Base-by-base conservation (phyloP, 2,329 filamentous ascomycete species). In the Gremmenia infestans region DNA sequence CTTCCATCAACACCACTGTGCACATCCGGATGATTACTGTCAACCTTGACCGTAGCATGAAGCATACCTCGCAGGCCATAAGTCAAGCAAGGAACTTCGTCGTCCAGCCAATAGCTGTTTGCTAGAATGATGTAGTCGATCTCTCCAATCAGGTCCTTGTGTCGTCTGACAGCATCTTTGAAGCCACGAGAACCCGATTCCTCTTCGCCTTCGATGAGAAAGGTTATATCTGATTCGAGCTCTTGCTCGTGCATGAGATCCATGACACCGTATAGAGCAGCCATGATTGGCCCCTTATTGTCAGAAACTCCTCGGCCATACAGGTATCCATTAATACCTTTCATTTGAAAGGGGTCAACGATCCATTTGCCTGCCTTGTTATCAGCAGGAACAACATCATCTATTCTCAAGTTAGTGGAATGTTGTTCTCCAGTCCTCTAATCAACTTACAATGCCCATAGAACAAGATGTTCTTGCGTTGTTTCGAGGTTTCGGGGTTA, bases 91-190 rank as follows among this genome's bases (percentile, higher is more conserved):
- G 94, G 94, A 2, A 95, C 91, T 63, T 95, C 88, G 68, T 99
- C 93, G 68, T 97, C 91, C 1, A 99, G 80, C 94, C 94, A 99
- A 76, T 99, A 99, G 72, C 92, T 97, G 76, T 99, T 99, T 22
- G 94, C 93, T 39, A 99, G 77, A 35, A 99, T 76, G 54, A 99
- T 94, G 78, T 94, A 97, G 72, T 99, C 93, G 2, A 99, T 85
- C 9, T 89, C 79, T 1, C 94, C 94, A 64, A 99, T 96, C 23
- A 90, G 79, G 14, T 86, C 79, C 71, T 96, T 96, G 72, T 94
- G 85, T 60, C 83, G 81, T 63, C 81, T 82, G 15, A 99, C 86
- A 0, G 90, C 89, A 64, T 93, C 84, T 61, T 89, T 86, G 68
- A 99, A 97, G 0, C 94, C 93, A 28, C 91, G 82, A 1, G 92